Evolutionary conservation across 768 basidiomycete genomes (phyloP).

Genomic region (Phanerochaete carnosa): DNA sequence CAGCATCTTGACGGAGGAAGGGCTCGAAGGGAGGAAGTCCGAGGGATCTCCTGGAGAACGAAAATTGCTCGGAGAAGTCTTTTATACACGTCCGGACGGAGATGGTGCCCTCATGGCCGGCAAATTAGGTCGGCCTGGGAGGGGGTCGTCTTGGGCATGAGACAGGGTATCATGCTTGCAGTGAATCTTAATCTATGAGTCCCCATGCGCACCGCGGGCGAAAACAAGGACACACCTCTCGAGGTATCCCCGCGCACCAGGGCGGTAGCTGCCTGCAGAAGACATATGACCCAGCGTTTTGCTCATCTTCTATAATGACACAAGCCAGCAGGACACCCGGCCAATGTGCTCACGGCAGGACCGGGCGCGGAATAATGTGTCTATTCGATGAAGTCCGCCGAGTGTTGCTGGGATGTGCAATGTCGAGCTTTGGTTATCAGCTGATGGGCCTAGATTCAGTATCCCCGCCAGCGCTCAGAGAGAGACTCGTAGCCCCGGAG

Average conservation of each 20-base stretch:
- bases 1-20: constrained; percentile 1
- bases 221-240: constrained; percentile 4
- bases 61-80: background rate
- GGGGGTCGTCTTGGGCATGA: background rate
- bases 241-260: background rate
- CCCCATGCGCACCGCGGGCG: background rate
- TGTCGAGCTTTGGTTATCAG: background rate
- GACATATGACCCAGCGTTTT: constrained; percentile 5
- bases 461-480: background rate
- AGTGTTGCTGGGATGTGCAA: background rate
- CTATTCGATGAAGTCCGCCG: background rate
- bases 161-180: background rate
- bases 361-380: background rate
- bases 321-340: constrained; percentile 1
- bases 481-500: constrained; percentile 4
- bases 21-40: constrained; percentile 1
- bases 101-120: background rate
- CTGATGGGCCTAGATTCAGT: constrained; percentile 4
- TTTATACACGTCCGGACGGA: background rate
- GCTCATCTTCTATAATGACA: constrained; percentile 2
- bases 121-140: background rate
- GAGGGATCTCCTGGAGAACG: constrained; percentile 3
- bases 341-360: background rate
- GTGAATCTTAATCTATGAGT: background rate
- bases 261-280: background rate